phyloP scores from a whole-genome alignment of 2,329 filamentous ascomycete species.

The Hypoxylon sp. region DNA sequence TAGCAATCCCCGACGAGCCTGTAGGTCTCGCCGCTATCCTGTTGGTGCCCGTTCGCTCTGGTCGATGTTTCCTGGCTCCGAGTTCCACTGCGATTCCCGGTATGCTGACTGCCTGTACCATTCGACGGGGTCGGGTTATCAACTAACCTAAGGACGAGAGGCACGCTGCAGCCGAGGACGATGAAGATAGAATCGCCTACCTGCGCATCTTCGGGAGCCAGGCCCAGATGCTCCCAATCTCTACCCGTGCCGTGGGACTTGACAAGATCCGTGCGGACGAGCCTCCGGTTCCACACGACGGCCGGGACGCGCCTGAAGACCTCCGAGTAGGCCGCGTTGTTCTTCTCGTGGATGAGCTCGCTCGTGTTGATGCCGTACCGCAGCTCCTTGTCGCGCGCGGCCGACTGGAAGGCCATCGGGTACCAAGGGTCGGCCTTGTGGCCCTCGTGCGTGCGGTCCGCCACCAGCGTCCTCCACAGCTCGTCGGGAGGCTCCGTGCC shows the following conservation, averaged over 20 bases:
- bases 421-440: slow-evolving; percentile 17
- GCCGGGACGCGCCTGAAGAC: slow-evolving; percentile 23
- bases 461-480: slow-evolving; percentile 27
- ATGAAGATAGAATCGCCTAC: background rate
- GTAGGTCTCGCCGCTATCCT: background rate
- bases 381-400: slow-evolving; percentile 8
- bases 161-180: slow-evolving; percentile 1
- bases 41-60: background rate
- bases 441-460: slow-evolving; percentile 15
- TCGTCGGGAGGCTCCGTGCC: slow-evolving; percentile 11
- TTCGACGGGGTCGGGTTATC: background rate
- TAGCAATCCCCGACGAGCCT: background rate
- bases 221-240: background rate
- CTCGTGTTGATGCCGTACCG: slow-evolving; percentile 19
- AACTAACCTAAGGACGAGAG: background rate
- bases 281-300: slow-evolving; percentile 25
- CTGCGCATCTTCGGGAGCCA: background rate
- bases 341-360: slow-evolving; percentile 23
- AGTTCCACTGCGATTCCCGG: background rate
- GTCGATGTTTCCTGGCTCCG: background rate
- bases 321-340: slow-evolving; percentile 18
- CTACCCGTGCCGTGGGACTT: background rate
- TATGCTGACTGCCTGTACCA: background rate
- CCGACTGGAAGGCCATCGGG: slow-evolving; percentile 11
- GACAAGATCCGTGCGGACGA: slow-evolving; percentile 11